Evolutionary conservation across 768 basidiomycete genomes (phyloP).

Genomic region (Daedaleopsis sinensis): DNA sequence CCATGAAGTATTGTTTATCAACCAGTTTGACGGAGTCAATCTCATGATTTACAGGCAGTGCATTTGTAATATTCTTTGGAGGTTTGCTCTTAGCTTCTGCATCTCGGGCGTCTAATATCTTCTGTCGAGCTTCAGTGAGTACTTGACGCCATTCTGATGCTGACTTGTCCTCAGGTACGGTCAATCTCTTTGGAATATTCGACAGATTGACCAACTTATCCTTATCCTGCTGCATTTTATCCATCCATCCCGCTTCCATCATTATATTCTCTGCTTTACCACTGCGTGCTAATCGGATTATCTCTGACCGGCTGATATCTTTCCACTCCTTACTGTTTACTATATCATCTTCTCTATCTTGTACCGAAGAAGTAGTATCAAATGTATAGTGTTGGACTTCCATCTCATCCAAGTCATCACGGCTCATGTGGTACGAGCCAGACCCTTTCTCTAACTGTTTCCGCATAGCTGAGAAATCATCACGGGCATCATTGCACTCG

Average conservation of each 20-base stretch:
- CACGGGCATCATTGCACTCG: conserved; percentile 15
- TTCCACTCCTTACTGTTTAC: background rate
- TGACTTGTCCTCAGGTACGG: background rate
- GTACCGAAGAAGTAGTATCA: background rate
- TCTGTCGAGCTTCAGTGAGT: background rate
- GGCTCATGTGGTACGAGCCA: background rate
- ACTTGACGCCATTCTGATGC: background rate
- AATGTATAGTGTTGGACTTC: background rate
- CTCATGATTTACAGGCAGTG: background rate
- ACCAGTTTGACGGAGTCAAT: too few relatives aligned
- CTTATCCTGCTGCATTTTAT: background rate
- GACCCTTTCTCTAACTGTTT: background rate
- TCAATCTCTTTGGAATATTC: background rate
- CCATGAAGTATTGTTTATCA: too few relatives aligned
- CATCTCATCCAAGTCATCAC: background rate
- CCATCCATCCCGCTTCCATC: background rate
- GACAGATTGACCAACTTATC: background rate
- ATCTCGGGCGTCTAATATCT: background rate
- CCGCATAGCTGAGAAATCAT: conserved; percentile 3
- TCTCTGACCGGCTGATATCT: background rate
- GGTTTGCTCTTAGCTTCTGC: background rate
- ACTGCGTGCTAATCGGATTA: background rate
- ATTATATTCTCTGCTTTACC: background rate
- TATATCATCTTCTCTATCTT: too few relatives aligned
- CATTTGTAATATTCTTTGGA: background rate